phyloP scores from a whole-genome alignment of 1,284 basidiomycete genomes.

The Rhodotorula sp. region DNA sequence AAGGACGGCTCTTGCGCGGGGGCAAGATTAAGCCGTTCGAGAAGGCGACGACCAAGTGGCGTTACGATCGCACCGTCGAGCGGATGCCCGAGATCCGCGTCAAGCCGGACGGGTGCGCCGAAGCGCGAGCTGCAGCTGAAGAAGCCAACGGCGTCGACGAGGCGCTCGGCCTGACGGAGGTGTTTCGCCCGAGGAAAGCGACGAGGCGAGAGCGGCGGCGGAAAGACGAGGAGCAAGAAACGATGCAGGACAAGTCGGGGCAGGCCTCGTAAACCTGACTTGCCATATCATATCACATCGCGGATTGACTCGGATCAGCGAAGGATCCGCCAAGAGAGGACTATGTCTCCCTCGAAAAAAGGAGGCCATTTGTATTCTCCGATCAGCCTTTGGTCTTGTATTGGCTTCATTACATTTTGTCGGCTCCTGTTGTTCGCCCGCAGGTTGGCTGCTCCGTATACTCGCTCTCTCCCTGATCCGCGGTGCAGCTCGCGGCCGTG shows the following conservation, averaged over 20 bases:
- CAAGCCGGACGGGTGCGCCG: background rate
- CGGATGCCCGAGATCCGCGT: constrained; percentile 4
- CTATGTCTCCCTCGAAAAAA: too few species aligned
- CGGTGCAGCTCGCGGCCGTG: background rate
- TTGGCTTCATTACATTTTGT: background rate
- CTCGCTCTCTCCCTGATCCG: too few species aligned
- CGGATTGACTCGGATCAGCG: too few species aligned
- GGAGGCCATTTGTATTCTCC: background rate
- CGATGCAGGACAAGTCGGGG: background rate
- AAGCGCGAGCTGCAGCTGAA: constrained; percentile 3
- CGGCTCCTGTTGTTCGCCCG: too few species aligned
- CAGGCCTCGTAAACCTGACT: background rate
- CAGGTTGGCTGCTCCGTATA: background rate
- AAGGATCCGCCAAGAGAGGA: too few species aligned
- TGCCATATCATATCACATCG: background rate
- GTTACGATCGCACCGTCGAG: constrained; percentile 3
- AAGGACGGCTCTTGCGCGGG: background rate
- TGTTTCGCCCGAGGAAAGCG: background rate
- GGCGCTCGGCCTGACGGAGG: background rate
- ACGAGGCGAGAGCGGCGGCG: background rate
- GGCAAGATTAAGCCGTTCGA: background rate
- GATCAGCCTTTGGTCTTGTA: background rate
- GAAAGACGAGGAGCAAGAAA: background rate
- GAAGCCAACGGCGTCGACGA: constrained; percentile 3
- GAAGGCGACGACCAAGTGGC: background rate